Percentiles rank a stretch among this genome's conserved stretches.
Evolutionary conservation across 2,329 filamentous ascomycete genomes (phyloP).

Genomic region (Calonectria honghensis): DNA sequence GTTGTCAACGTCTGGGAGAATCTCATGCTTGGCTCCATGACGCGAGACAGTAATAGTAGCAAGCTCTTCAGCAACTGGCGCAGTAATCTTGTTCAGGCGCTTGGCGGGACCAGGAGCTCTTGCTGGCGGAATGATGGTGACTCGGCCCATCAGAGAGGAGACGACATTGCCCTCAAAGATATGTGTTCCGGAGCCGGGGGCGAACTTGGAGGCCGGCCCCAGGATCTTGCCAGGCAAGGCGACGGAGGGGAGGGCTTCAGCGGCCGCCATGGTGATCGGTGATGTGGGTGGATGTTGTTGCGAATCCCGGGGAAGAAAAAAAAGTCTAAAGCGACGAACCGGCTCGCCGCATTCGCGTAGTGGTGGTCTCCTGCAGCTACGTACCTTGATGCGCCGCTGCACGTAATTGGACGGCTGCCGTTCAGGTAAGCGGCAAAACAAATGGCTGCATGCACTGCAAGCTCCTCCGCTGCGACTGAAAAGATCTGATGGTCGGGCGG

Average conservation of each 20-base stretch:
- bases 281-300: slow-evolving; percentile 46
- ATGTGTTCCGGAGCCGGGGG: slow-evolving; percentile 89
- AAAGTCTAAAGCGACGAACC: slow-evolving; percentile 11
- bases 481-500: slow-evolving; percentile 31
- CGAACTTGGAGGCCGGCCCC: slow-evolving; percentile 79
- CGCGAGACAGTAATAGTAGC: slow-evolving; percentile 75
- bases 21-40: slow-evolving; percentile 75
- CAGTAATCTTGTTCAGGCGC: slow-evolving; percentile 75
- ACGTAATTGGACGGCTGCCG: not conserved
- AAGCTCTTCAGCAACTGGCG: slow-evolving; percentile 65
- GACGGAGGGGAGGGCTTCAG: slow-evolving; percentile 67
- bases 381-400: not conserved
- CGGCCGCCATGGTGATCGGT: slow-evolving; percentile 50
- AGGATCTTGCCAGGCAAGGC: slow-evolving; percentile 90
- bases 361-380: slow-evolving; percentile 5
- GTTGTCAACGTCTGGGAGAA: slow-evolving; percentile 87
- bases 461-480: slow-evolving; percentile 28
- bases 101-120: slow-evolving; percentile 72
- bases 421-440: not conserved
- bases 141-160: slow-evolving; percentile 87
- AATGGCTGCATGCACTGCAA: slow-evolving; percentile 14
- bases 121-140: slow-evolving; percentile 72
- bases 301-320: not conserved
- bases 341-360: not conserved
- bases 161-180: slow-evolving; percentile 84